phyloP scores from a whole-genome alignment of 192 early-diverging fungal species.

The Podila clonocystis region DNA sequence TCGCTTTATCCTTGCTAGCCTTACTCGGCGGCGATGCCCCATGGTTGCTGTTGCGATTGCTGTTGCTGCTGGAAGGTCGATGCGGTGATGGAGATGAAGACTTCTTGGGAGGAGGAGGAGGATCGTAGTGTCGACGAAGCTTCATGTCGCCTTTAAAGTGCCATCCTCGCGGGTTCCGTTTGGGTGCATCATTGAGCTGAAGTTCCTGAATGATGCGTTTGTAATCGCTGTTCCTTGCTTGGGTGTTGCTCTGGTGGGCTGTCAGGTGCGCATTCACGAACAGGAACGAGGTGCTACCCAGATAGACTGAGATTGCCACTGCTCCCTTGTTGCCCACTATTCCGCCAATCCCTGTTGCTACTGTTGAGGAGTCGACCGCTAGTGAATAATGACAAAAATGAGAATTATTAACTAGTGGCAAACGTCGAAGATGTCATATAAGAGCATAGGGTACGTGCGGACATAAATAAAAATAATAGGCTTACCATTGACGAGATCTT shows the following conservation, averaged over 20 bases:
- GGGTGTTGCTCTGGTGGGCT: constrained; percentile 57
- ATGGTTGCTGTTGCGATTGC: neutral
- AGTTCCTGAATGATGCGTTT: constrained; percentile 58
- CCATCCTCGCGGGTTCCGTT: constrained; percentile 28
- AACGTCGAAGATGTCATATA: neutral
- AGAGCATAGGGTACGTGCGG: neutral
- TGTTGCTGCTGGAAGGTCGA: neutral
- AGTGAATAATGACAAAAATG: neutral
- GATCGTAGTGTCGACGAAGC: constrained; percentile 37
- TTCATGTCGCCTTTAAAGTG: constrained; percentile 48
- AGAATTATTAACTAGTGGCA: neutral
- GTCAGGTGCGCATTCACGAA: constrained; percentile 64
- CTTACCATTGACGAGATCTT: constrained; percentile 46
- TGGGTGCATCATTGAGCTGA: constrained; percentile 53
- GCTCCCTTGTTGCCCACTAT: constrained; percentile 63
- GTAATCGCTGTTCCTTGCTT: constrained; percentile 49
- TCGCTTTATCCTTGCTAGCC: neutral
- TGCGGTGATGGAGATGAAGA: neutral
- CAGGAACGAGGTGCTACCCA: constrained; percentile 55
- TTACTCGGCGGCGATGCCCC: neutral
- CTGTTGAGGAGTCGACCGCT: constrained; percentile 50
- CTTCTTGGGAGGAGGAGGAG: constrained; percentile 3
- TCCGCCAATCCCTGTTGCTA: constrained; percentile 52
- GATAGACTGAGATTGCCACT: constrained; percentile 58
- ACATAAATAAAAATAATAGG: neutral